These are phyloP conservation scores for Colletotrichum australisinense DNA, from an alignment of 2,329 filamentous ascomycete genomes.

Conservation along the genomic window DNA sequence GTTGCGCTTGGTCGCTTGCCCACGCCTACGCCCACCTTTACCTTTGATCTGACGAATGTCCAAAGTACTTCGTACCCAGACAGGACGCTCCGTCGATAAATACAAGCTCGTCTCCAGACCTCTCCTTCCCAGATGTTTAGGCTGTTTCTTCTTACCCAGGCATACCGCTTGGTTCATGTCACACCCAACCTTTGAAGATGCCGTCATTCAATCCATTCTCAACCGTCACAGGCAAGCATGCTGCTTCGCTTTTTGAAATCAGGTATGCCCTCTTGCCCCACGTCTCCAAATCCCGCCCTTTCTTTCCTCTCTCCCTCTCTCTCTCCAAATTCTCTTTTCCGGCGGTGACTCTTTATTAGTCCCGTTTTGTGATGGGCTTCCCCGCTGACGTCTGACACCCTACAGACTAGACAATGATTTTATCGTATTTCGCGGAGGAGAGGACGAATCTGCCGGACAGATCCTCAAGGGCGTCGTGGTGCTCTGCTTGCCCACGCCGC, in stretches of 20 bases:
- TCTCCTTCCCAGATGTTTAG: slow-evolving; percentile 20
- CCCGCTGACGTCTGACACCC: slow-evolving; percentile 34
- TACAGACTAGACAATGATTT: slow-evolving; percentile 81
- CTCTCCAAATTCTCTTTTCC: neutral
- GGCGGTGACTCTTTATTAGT: neutral
- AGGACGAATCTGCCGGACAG: slow-evolving; percentile 81
- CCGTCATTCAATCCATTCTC: slow-evolving; percentile 68
- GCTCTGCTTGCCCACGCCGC: slow-evolving; percentile 75
- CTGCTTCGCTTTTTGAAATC: slow-evolving; percentile 68
- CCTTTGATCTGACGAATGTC: slow-evolving; percentile 25
- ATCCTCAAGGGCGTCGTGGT: slow-evolving; percentile 79
- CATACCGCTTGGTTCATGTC: slow-evolving; percentile 68
- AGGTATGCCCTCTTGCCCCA: slow-evolving; percentile 53
- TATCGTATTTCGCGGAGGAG: slow-evolving; percentile 80
- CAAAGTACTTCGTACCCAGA: slow-evolving; percentile 25
- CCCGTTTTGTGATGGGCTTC: neutral
- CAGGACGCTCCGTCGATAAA: slow-evolving; percentile 28
- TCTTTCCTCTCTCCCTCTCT: slow-evolving; percentile 8
- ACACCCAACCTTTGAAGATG: slow-evolving; percentile 61
- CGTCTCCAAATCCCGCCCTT: slow-evolving; percentile 14
- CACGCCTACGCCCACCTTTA: neutral
- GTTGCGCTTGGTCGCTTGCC: slow-evolving; percentile 28
- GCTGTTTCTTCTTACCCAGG: slow-evolving; percentile 21
- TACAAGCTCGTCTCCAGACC: slow-evolving; percentile 34
- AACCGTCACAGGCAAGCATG: slow-evolving; percentile 61